These are phyloP conservation scores for Heimioporus punctisporus DNA, from an alignment of 1,284 basidiomycete species.

Conservation along the genomic window DNA sequence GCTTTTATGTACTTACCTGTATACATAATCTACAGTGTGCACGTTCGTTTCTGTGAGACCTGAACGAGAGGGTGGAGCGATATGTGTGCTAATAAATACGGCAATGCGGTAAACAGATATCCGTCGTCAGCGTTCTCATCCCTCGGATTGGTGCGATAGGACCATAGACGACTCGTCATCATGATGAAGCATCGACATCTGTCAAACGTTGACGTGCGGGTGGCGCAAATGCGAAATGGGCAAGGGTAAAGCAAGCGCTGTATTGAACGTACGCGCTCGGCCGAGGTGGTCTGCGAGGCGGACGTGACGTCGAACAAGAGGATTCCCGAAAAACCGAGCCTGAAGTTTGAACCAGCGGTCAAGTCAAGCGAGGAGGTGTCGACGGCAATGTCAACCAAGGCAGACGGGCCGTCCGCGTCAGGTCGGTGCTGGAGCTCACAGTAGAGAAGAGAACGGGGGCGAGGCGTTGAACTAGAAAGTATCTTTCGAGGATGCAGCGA, in stretches of 20 bases:
- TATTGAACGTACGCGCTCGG: not conserved
- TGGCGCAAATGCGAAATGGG: slow-evolving; percentile 6
- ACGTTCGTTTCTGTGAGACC: too few relatives aligned
- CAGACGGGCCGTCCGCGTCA: not conserved
- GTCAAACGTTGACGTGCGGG: not conserved
- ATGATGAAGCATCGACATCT: not conserved
- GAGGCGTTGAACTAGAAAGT: not conserved
- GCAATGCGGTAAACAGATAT: too few relatives aligned
- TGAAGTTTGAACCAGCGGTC: slow-evolving; percentile 10
- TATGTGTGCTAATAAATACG: too few relatives aligned
- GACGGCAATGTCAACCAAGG: not conserved
- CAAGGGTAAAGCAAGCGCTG: slow-evolving; percentile 7
- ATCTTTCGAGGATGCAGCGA: too few relatives aligned
- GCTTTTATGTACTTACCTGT: too few relatives aligned
- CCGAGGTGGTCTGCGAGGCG: not conserved
- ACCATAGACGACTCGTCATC: slow-evolving; percentile 1
- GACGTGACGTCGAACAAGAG: not conserved
- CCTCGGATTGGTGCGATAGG: not conserved
- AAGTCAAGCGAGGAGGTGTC: slow-evolving; percentile 1
- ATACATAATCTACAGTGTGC: too few relatives aligned
- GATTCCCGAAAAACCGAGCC: not conserved
- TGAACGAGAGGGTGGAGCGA: too few relatives aligned
- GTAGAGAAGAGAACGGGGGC: not conserved
- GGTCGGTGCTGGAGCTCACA: not conserved
- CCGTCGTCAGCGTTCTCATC: slow-evolving; percentile 5